Conservation (phyloP, 306 rosid genomes). For the Bauhinia variegata region DNA sequence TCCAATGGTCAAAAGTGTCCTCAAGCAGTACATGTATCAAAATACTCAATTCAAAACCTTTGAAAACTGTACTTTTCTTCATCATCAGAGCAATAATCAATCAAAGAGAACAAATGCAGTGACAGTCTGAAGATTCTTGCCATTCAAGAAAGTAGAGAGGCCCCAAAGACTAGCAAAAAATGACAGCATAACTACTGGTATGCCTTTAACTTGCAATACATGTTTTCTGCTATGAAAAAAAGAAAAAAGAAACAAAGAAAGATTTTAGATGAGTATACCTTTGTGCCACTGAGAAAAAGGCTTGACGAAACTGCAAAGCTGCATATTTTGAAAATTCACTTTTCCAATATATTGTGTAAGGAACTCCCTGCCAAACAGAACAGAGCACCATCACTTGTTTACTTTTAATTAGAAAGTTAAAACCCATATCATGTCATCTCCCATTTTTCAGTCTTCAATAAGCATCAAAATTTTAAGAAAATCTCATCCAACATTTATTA, state of each 20-base stretch:
- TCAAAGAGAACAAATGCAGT: background rate
- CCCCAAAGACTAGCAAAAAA: slow-evolving; percentile 5
- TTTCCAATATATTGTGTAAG: slow-evolving; percentile 56
- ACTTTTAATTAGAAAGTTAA: slow-evolving; percentile 25
- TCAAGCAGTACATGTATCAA: slow-evolving; percentile 15
- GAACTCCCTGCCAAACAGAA: slow-evolving; percentile 55
- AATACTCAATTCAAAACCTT: background rate
- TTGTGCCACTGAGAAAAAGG: slow-evolving; percentile 52
- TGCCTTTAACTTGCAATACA: too few relatives aligned
- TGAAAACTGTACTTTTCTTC: slow-evolving; percentile 7
- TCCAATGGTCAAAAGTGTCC: slow-evolving; percentile 10
- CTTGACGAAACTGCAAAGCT: slow-evolving; percentile 54
- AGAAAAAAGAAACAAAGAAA: background rate
- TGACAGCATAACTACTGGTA: slow-evolving; percentile 8
- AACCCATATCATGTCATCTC: background rate
- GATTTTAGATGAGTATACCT: slow-evolving; percentile 42
- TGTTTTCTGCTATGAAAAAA: too few relatives aligned
- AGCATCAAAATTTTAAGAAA: slow-evolving; percentile 14
- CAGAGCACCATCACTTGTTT: slow-evolving; percentile 4
- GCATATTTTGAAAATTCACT: slow-evolving; percentile 46
- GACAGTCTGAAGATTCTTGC: slow-evolving; percentile 9
- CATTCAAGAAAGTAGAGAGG: slow-evolving; percentile 11
- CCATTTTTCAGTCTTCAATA: slow-evolving; percentile 16
- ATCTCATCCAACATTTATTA: slow-evolving; percentile 30
- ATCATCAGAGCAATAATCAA: slow-evolving; percentile 6